Percentiles rank a stretch among this genome's conserved stretches.
Conservation (phyloP, 257 asterid genomes). For the Primulina huaijiensis region DNA sequence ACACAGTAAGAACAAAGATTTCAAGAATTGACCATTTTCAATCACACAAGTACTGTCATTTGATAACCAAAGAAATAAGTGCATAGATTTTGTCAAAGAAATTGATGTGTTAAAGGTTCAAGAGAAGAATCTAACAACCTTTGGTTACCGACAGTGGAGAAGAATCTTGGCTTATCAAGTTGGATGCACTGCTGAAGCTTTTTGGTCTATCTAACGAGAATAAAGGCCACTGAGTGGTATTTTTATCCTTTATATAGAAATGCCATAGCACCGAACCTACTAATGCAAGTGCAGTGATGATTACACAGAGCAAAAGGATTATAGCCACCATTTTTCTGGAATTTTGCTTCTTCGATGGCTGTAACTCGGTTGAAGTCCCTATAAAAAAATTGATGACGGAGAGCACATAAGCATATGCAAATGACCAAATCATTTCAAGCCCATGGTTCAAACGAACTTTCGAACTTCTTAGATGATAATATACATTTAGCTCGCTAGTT, state of each 20-base stretch:
- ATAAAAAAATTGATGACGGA: slow-evolving; percentile 23
- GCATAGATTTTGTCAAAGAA: neutral
- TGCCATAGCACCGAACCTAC: slow-evolving; percentile 48
- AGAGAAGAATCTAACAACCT: slow-evolving; percentile 35
- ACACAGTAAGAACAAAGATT: slow-evolving; percentile 17
- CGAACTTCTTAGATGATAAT: neutral
- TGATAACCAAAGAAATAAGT: neutral
- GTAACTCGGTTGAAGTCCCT: slow-evolving; percentile 50
- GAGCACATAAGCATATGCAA: slow-evolving; percentile 6
- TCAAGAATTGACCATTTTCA: slow-evolving; percentile 5
- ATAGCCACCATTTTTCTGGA: slow-evolving; percentile 44
- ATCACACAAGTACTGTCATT: neutral
- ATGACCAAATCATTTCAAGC: slow-evolving; percentile 12
- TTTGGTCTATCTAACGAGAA: slow-evolving; percentile 59
- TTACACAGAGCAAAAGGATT: slow-evolving; percentile 49
- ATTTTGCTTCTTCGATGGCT: slow-evolving; percentile 48
- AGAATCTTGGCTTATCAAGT: slow-evolving; percentile 56
- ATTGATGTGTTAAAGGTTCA: slow-evolving; percentile 47
- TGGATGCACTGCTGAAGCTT: slow-evolving; percentile 57
- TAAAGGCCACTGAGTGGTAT: slow-evolving; percentile 42
- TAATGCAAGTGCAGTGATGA: slow-evolving; percentile 50
- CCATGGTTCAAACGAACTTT: slow-evolving; percentile 15
- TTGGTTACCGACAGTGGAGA: slow-evolving; percentile 40
- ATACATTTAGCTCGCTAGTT: neutral
- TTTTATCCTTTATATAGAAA: slow-evolving; percentile 43